A percentile compares a stretch with the other conserved stretches of the same genome.
phyloP scores from a whole-genome alignment of 2,329 filamentous ascomycete genomes.

The Sclerotinia minor region DNA sequence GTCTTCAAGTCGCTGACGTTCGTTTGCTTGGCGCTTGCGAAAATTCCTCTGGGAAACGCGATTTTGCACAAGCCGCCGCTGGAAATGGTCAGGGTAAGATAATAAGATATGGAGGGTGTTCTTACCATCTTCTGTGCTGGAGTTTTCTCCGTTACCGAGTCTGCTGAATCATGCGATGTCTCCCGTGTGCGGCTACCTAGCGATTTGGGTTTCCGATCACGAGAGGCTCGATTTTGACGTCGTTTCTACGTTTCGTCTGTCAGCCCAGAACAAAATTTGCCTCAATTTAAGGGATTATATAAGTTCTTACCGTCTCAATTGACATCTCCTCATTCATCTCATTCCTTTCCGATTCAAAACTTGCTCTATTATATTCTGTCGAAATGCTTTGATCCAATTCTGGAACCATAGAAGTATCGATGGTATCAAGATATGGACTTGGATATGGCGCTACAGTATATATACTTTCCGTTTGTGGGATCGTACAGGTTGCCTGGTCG shows the following conservation, averaged over 20 bases:
- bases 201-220: conserved; percentile 16
- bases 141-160: conserved; percentile 22
- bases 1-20: conserved; percentile 22
- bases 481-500: conserved; percentile 14
- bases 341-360: conserved; percentile 14
- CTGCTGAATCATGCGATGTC: conserved; percentile 26
- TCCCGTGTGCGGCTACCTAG: conserved; percentile 22
- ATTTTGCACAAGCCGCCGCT: conserved; percentile 26
- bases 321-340: conserved; percentile 13
- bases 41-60: conserved; percentile 25
- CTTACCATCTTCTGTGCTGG: conserved; percentile 25
- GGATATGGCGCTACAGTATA: conserved; percentile 22
- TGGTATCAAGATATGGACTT: conserved; percentile 17
- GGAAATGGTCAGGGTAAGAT: neutral
- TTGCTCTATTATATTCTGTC: neutral
- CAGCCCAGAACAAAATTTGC: neutral
- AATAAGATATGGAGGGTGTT: neutral
- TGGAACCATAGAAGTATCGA: conserved; percentile 7
- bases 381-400: conserved; percentile 20
- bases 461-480: conserved; percentile 8
- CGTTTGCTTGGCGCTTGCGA: conserved; percentile 25
- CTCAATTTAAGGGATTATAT: neutral
- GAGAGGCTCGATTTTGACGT: conserved; percentile 14
- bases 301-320: neutral
- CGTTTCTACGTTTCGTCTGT: conserved; percentile 11